These are phyloP conservation scores for Yamadazyma atlantica DNA, from an alignment of 1,139 yeast species.

Conservation along the genomic window DNA sequence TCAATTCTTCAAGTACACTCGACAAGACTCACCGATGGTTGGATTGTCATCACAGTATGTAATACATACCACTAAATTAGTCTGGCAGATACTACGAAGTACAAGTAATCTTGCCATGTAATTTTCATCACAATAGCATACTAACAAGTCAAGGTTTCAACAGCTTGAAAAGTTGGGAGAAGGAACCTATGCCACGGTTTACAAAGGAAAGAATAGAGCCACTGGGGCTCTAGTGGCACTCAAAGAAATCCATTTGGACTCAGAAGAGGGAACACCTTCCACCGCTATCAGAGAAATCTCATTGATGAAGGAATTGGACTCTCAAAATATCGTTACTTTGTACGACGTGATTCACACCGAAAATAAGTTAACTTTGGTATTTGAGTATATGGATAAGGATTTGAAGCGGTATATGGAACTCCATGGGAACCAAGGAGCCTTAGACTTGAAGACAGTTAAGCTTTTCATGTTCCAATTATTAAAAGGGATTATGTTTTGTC, in stretches of 20 bases:
- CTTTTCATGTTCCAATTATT: slow-evolving; percentile 91
- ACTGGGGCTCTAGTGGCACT: slow-evolving; percentile 93
- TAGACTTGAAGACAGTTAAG: slow-evolving; percentile 76
- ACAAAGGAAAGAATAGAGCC: slow-evolving; percentile 88
- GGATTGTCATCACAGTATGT: slow-evolving; percentile 34
- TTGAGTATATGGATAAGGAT: slow-evolving; percentile 93
- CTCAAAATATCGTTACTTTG: slow-evolving; percentile 88
- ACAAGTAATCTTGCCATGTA: no score
- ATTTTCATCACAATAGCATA: slow-evolving; percentile 31
- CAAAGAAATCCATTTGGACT: slow-evolving; percentile 90
- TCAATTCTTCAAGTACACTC: background rate
- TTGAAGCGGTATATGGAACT: slow-evolving; percentile 92
- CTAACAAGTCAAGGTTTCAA: slow-evolving; percentile 27
- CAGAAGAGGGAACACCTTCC: slow-evolving; percentile 98
- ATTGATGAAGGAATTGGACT: slow-evolving; percentile 91
- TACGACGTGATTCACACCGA: slow-evolving; percentile 97
- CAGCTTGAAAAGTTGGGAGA: slow-evolving; percentile 91
- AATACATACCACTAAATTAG: no score
- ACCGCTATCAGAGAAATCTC: slow-evolving; percentile 97
- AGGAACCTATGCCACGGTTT: slow-evolving; percentile 98
- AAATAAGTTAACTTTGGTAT: slow-evolving; percentile 88
- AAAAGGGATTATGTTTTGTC: slow-evolving; percentile 91
- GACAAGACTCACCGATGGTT: slow-evolving; percentile 15
- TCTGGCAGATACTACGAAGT: no score
- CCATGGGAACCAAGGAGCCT: slow-evolving; percentile 78